These are phyloP conservation scores for Saprolegnia parasitica DNA, from an alignment of 352 stramenopile species.

Conservation along the genomic window DNA sequence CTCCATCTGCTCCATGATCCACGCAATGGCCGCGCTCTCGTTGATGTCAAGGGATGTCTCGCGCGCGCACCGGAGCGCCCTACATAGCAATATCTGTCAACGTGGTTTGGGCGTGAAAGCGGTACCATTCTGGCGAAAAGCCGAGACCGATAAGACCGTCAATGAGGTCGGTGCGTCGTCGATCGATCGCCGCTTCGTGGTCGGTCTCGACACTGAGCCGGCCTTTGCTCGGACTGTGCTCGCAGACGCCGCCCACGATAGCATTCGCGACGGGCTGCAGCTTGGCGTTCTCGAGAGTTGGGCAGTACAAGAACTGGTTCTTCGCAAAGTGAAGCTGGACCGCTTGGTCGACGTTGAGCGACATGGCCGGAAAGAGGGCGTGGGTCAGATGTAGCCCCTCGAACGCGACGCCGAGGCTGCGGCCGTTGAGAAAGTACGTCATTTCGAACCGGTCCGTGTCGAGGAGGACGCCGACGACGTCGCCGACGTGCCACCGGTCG, in stretches of 20 bases:
- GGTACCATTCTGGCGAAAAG: conserved; percentile 75
- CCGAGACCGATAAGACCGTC: conserved; percentile 77
- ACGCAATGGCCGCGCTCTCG: conserved; percentile 73
- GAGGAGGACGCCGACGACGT: conserved; percentile 83
- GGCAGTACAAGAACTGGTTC: conserved; percentile 39
- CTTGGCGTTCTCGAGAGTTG: conserved; percentile 36
- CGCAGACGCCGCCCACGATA: conserved; percentile 32
- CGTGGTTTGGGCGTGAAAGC: background rate
- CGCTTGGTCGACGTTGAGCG: conserved; percentile 79
- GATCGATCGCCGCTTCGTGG: conserved; percentile 29
- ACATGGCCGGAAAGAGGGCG: conserved; percentile 66
- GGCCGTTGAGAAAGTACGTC: conserved; percentile 90
- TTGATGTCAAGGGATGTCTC: conserved; percentile 44
- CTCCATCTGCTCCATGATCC: conserved; percentile 90
- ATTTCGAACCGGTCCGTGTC: conserved; percentile 83
- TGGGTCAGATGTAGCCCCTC: conserved; percentile 41
- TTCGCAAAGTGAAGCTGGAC: conserved; percentile 72
- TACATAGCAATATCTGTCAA: too few species aligned
- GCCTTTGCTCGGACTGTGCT: conserved; percentile 25
- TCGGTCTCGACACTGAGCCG: conserved; percentile 29
- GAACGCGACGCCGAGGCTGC: conserved; percentile 84
- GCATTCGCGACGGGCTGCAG: conserved; percentile 41
- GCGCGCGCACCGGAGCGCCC: conserved; percentile 49
- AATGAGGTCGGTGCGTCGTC: conserved; percentile 50
- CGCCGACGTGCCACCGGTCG: conserved; percentile 62